A percentile compares a stretch with the other conserved stretches of the same genome.
Evolutionary conservation across 352 stramenopile genomes (phyloP).

Genomic region (Halophytophthora batemanensis): DNA sequence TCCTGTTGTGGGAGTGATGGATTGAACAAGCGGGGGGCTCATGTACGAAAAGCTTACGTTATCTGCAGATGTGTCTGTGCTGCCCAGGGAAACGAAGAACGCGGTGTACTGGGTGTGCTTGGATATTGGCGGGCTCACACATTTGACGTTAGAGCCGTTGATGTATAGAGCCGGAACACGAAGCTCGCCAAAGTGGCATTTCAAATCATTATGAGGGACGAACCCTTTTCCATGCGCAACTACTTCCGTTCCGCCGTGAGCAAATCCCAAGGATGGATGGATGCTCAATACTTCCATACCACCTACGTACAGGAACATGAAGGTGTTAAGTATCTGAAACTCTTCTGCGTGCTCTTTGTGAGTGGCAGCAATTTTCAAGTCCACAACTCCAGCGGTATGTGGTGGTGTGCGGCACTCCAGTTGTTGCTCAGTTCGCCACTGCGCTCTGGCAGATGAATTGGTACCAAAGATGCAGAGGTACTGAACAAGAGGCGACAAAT

Average conservation of each 20-base stretch:
- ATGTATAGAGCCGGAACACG: constrained; percentile 17
- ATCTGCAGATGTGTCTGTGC: constrained; percentile 8
- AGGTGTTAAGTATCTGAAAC: constrained; percentile 7
- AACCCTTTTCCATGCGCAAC: constrained; percentile 36
- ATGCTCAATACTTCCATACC: constrained; percentile 28
- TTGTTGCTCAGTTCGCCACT: constrained; percentile 4
- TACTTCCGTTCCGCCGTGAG: constrained; percentile 28
- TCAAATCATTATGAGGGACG: constrained; percentile 21
- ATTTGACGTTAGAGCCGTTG: constrained; percentile 25
- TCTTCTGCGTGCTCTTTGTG: background rate
- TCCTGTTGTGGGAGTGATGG: constrained; percentile 23
- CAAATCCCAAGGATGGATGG: constrained; percentile 19
- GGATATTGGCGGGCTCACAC: constrained; percentile 32
- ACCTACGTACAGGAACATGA: constrained; percentile 36
- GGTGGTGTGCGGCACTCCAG: constrained; percentile 26
- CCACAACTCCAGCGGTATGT: constrained; percentile 20
- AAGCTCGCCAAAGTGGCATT: constrained; percentile 33
- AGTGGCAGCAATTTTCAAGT: constrained; percentile 18
- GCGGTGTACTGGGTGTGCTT: constrained; percentile 5
- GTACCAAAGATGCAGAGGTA: constrained; percentile 35
- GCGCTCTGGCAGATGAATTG: background rate
- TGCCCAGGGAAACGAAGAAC: constrained; percentile 26
- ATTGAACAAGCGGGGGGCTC: constrained; percentile 18
- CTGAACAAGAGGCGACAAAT: constrained; percentile 13
- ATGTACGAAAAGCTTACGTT: constrained; percentile 31